Conservation (phyloP, 257 asterid genomes). For the Asclepias syriaca region DNA sequence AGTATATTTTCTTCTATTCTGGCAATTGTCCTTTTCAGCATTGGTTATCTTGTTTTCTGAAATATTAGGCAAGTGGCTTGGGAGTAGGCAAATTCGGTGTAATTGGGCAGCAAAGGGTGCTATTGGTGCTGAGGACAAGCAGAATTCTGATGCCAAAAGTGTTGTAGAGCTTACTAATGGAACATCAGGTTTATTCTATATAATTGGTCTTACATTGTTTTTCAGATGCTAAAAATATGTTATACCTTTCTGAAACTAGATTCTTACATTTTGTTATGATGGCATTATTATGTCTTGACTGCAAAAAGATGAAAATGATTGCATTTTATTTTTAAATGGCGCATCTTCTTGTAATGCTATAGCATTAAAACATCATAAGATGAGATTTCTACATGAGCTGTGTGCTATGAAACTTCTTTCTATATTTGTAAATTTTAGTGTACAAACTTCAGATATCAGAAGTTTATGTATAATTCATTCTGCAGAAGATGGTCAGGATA, state of each 20-base stretch:
- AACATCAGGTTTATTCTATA: conserved; percentile 43
- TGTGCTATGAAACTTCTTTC: neutral
- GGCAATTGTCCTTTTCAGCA: neutral
- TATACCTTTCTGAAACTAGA: neutral
- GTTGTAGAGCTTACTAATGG: conserved; percentile 60
- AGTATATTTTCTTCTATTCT: neutral
- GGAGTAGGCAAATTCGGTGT: conserved; percentile 91
- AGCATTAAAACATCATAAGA: neutral
- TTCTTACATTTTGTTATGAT: neutral
- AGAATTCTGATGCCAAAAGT: conserved; percentile 47
- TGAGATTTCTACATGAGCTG: neutral
- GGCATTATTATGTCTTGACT: neutral
- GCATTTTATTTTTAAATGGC: neutral
- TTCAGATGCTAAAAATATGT: neutral
- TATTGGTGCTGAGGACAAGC: conserved; percentile 49
- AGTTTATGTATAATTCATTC: conserved; percentile 1
- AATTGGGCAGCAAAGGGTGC: conserved; percentile 94
- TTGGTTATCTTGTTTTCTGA: neutral
- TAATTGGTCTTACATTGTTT: neutral
- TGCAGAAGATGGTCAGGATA: conserved; percentile 72
- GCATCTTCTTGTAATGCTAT: neutral
- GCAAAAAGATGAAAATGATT: neutral
- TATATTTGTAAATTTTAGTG: neutral
- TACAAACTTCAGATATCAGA: neutral
- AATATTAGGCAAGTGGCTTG: conserved; percentile 76